Evolutionary conservation across 768 basidiomycete genomes (phyloP), one percentile per base, ranked within the genome.

Genomic region (Coprinellus micaceus): DNA sequence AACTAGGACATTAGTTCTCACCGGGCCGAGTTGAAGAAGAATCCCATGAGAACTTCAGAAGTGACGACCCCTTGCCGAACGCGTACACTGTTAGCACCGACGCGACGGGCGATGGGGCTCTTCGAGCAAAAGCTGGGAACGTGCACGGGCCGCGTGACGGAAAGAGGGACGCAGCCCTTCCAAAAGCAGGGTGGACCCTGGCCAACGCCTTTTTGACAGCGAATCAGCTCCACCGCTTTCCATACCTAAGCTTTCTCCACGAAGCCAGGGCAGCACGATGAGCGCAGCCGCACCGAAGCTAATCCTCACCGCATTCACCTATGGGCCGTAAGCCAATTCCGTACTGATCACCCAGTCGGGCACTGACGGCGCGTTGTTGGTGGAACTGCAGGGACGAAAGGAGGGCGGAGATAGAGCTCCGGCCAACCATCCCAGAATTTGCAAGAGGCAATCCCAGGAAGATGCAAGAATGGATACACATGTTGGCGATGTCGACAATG

Each of bases 401-500:
- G 3, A 54, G 61, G 15, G 40, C 47, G 13, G 61, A 62, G 43
- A 59, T 62, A 29, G 58, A 59, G 29, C 36, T 59, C 9, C 55
- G 58, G 2, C 58, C 61, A n/a, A 56, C 44, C 5, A 56, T 62
- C 48, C 61, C 61, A 21, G 21, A 15, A 4, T 37, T 50, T 10
- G 39, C 53, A 13, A 37, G 45, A 29, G 61, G 58, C 17, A 30
- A 62, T 15, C 2, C 37, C 4, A 24, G 5, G 10, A 47, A 50
- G 52, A 25, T 61, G 9, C 4, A 43, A 7, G 33, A 13, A 10
- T 61, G 60, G 60, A 37, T 36, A 24, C 24, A 47, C 12, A n/a
- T 22, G 13, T 22, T 54, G 10, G 19, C 58, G n/a, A 28, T 50
- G 22, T n/a, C n/a, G n/a, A 39, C 22, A 7, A 52, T 58, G 17